Percentiles rank a stretch among this genome's conserved stretches.
Evolutionary conservation across 306 rosid genomes (phyloP).

Genomic region (Cyclanthera cordifolia): DNA sequence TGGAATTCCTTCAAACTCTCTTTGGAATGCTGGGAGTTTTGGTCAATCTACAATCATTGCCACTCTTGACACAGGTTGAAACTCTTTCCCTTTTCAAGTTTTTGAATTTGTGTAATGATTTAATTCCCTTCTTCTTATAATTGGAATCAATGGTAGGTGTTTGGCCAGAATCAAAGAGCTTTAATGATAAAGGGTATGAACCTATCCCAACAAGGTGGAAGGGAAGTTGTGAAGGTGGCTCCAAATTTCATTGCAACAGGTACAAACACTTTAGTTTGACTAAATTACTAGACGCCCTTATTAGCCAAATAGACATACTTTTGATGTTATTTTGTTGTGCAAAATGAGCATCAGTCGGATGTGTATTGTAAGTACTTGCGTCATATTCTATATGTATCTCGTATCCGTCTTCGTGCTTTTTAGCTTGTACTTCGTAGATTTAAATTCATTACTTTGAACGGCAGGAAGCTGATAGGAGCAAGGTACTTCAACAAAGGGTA

Average conservation of each 20-base stretch:
- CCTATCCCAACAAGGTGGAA: too few relatives aligned
- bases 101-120: background rate
- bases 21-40: constrained; percentile 35
- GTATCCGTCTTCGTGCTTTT: background rate
- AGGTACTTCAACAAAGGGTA: constrained; percentile 53
- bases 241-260: background rate
- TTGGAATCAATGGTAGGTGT: background rate
- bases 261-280: too few relatives aligned
- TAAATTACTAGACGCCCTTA: too few relatives aligned
- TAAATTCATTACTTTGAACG: background rate
- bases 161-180: too few relatives aligned
- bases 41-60: constrained; percentile 54
- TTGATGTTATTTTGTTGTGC: too few relatives aligned
- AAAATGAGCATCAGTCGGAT: too few relatives aligned
- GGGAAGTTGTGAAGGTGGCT: too few relatives aligned
- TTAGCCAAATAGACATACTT: too few relatives aligned
- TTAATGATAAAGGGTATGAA: too few relatives aligned
- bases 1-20: constrained; percentile 16
- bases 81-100: background rate
- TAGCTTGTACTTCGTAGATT: background rate
- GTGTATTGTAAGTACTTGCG: too few relatives aligned
- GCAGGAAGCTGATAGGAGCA: constrained; percentile 71
- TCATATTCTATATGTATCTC: background rate
- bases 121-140: background rate
- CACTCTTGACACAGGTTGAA: constrained; percentile 48